phyloP scores from a whole-genome alignment of 148 eudicot genomes.

The Dianthus caryophyllus region DNA sequence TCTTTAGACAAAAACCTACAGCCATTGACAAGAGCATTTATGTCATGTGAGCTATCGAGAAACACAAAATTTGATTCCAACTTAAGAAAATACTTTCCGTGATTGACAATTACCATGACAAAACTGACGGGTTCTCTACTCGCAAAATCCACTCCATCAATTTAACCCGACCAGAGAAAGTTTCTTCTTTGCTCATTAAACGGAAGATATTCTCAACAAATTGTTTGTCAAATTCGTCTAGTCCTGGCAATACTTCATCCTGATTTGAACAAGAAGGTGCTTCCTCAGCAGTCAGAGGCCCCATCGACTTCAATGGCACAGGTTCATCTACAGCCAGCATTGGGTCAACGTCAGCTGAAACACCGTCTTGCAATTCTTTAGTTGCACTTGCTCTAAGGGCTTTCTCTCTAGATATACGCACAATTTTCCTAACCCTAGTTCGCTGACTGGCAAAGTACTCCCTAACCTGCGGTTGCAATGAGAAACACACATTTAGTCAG shows the following conservation, averaged over 20 bases:
- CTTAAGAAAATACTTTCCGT: constrained; percentile 1
- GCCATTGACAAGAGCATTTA: constrained; percentile 3
- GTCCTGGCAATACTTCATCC: constrained; percentile 48
- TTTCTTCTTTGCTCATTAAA: constrained; percentile 78
- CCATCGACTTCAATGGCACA: constrained; percentile 54
- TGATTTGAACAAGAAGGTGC: constrained; percentile 56
- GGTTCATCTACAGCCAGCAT: constrained; percentile 39
- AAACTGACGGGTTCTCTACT: constrained; percentile 57
- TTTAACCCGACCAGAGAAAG: constrained; percentile 79
- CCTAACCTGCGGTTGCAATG: constrained; percentile 44
- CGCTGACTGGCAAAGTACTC: constrained; percentile 73
- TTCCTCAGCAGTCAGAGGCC: constrained; percentile 52
- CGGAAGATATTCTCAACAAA: constrained; percentile 64
- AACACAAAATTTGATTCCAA: neutral
- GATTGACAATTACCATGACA: constrained; percentile 52
- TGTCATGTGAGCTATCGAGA: constrained; percentile 1
- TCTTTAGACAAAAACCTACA: constrained; percentile 82
- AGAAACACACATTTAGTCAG: constrained; percentile 14
- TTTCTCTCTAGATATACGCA: constrained; percentile 65
- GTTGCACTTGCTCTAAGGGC: constrained; percentile 30
- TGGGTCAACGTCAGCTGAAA: constrained; percentile 33
- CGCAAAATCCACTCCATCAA: constrained; percentile 87
- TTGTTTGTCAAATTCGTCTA: constrained; percentile 54
- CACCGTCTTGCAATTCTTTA: constrained; percentile 38
- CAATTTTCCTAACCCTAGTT: constrained; percentile 72